Evolutionary conservation across 2,329 filamentous ascomycete genomes (phyloP).

Genomic region (Knoxdaviesia capensis): DNA sequence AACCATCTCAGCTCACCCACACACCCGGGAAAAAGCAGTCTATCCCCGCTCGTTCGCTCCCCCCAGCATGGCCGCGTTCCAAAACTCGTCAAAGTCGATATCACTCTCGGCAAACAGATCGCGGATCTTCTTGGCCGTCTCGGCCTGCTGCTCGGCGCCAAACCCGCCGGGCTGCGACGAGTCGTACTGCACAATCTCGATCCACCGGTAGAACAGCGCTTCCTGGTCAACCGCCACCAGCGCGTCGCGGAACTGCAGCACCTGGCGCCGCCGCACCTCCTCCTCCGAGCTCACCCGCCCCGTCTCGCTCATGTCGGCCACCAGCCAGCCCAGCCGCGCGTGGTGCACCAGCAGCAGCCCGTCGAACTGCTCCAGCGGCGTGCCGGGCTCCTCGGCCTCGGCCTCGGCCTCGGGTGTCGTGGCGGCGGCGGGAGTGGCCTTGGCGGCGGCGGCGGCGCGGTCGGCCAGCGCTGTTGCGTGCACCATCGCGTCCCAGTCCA

Average conservation of each 20-base stretch:
- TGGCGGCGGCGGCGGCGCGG: conserved; percentile 18
- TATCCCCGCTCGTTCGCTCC: conserved; percentile 8
- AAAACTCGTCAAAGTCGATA: conserved; percentile 68
- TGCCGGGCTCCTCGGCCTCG: conserved; percentile 9
- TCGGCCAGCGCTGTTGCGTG: conserved; percentile 51
- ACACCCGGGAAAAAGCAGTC: background rate
- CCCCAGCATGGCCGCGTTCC: conserved; percentile 38
- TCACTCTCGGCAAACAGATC: conserved; percentile 53
- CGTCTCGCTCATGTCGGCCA: conserved; percentile 35
- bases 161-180: conserved; percentile 62
- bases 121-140: conserved; percentile 53
- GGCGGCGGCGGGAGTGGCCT: no score
- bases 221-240: conserved; percentile 65
- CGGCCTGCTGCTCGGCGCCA: conserved; percentile 49
- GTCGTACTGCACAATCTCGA: conserved; percentile 81
- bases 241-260: conserved; percentile 62
- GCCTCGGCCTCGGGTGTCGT: no score
- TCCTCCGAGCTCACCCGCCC: conserved; percentile 26
- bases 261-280: conserved; percentile 48
- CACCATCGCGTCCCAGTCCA: conserved; percentile 72
- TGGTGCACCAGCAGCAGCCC: conserved; percentile 50
- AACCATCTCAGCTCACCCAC: no score
- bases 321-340: conserved; percentile 46
- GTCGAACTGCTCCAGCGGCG: conserved; percentile 45
- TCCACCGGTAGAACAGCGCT: conserved; percentile 77